These are phyloP conservation scores for Phanerochaete carnosa DNA, from an alignment of 768 basidiomycete genomes.

Conservation along the genomic window DNA sequence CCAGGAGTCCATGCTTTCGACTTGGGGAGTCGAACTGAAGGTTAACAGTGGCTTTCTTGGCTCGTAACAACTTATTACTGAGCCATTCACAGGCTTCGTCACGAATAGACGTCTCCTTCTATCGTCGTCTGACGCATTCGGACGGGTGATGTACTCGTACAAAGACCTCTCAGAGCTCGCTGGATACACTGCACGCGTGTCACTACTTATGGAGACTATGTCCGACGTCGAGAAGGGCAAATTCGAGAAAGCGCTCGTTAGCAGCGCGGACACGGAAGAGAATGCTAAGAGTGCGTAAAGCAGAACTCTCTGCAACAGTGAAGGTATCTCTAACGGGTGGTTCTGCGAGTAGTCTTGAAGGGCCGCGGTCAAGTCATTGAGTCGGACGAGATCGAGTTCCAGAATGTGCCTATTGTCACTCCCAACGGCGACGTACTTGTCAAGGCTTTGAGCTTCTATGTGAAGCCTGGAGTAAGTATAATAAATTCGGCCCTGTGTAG, in stretches of 20 bases:
- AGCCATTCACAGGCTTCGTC: constrained; percentile 60
- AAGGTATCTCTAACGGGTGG: not conserved
- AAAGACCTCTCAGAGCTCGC: constrained; percentile 95
- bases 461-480: constrained; percentile 74
- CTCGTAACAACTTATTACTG: not conserved
- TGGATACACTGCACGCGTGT: constrained; percentile 92
- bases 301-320: too few species aligned
- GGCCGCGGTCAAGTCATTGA: constrained; percentile 78
- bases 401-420: constrained; percentile 91
- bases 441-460: constrained; percentile 79
- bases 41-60: not conserved
- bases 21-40: constrained; percentile 87
- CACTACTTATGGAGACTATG: constrained; percentile 87
- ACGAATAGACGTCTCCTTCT: constrained; percentile 90
- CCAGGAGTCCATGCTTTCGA: constrained; percentile 67
- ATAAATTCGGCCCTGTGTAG: not conserved
- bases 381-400: constrained; percentile 88
- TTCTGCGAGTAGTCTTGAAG: constrained; percentile 54
- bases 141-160: constrained; percentile 95
- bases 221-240: constrained; percentile 78
- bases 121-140: constrained; percentile 93
- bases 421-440: constrained; percentile 95
- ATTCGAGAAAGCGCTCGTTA: constrained; percentile 86
- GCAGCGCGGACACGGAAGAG: constrained; percentile 66
- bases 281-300: constrained; percentile 69